These are phyloP conservation scores for Cutaneotrichosporon sp. DNA, from an alignment of 1,284 basidiomycete species.

Conservation along the genomic window DNA sequence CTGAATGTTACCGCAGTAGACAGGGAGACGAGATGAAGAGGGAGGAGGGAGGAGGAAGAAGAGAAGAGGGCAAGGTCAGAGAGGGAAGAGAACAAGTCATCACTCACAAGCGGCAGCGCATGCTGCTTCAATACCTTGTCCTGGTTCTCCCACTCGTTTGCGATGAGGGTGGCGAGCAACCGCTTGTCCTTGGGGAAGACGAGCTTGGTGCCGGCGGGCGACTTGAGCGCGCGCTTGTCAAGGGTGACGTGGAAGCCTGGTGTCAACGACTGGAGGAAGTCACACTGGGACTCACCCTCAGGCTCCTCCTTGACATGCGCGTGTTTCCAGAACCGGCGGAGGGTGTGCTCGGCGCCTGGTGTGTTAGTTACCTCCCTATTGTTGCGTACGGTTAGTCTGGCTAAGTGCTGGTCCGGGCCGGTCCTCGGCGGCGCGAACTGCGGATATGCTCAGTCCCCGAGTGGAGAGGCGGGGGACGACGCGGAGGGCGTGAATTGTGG, in stretches of 20 bases:
- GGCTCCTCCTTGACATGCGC: conserved; percentile 66
- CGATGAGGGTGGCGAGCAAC: conserved; percentile 78
- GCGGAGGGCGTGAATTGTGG: conserved; percentile 4
- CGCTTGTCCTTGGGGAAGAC: conserved; percentile 69
- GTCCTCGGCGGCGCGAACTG: conserved; percentile 13
- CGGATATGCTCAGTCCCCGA: not conserved
- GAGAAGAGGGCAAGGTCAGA: not conserved
- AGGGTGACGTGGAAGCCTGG: conserved; percentile 69
- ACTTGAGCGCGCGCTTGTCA: conserved; percentile 82
- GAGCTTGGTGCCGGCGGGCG: conserved; percentile 74
- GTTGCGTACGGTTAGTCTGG: conserved; percentile 43
- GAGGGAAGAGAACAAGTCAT: not conserved
- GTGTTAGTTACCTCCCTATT: not conserved
- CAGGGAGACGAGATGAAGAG: no score
- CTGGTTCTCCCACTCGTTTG: conserved; percentile 96
- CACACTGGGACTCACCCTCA: conserved; percentile 47
- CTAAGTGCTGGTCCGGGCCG: conserved; percentile 36
- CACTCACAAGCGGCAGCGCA: conserved; percentile 79
- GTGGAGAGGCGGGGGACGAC: not conserved
- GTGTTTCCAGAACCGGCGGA: conserved; percentile 87
- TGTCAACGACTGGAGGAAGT: conserved; percentile 5
- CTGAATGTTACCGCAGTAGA: no score
- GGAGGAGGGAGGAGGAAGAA: not conserved
- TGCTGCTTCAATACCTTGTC: conserved; percentile 81
- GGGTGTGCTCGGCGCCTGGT: conserved; percentile 75